Base-by-base conservation (phyloP, 257 asterid species). In the Nicotiana noctiflora region DNA sequence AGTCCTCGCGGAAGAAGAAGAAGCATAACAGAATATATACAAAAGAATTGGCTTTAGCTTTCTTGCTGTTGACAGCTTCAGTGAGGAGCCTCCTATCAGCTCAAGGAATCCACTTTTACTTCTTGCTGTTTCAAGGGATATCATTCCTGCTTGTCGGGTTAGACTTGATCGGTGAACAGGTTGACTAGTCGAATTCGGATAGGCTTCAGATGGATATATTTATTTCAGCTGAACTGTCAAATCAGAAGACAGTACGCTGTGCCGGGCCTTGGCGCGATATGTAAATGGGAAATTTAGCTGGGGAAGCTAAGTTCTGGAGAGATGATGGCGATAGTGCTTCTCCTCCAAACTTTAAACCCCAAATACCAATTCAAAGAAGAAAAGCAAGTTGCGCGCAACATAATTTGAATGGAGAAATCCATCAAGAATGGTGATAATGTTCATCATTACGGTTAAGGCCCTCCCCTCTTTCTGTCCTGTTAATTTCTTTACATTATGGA, bases 121-220 rank as follows among this genome's bases (percentile, higher is more conserved):
- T 92, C 90, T 31, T 95, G 88, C 91, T 95, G 37, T 95, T 95
- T 83, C 98, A 95, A 83, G 97, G 99, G 37, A 81, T 93, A 14
- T 95, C 99, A 18, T 95, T 95, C 86, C 82, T 95, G 81, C 93
- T 93, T 8, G 99, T 92, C 19, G 98, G 99, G 57, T 80, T 92
- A 17, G 99, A 95, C 87, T 90, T 95, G 90, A 93, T 95, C 0
- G 99, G 98, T 19, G 99, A 93, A 89, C 99, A 95, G 83, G 90
- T 95, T 34, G 86, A 83, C 60, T 87, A 79, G 66, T 32, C 31
- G 9, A 40, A 2, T 31, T 13, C 2, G 8, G n/a, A 15, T 10
- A 11, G 27, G 57, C 74, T 40, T 40, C 72, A 23, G 21, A 51
- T 21, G 55, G 40, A 57, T 18, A 66, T 32, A 62, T 14, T 46